phyloP scores from a whole-genome alignment of 495 filamentous ascomycete genomes.

The Tuber aestivum region DNA sequence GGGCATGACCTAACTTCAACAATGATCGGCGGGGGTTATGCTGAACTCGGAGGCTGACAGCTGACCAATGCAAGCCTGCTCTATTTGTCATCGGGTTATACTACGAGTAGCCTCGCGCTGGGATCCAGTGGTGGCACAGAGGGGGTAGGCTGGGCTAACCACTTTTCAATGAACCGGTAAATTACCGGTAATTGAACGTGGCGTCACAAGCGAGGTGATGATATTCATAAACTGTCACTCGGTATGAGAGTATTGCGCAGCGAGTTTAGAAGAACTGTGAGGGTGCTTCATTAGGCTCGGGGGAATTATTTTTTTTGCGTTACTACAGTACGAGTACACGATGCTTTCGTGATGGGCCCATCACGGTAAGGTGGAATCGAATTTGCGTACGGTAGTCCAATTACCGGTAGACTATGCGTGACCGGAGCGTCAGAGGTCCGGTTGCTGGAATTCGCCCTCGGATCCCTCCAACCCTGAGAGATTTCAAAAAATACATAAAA shows the following conservation, averaged over 20 bases:
- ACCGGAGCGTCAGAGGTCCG: not conserved
- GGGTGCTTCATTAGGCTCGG: not conserved
- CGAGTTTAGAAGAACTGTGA: not conserved
- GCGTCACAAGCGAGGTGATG: not conserved
- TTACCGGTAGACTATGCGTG: no score
- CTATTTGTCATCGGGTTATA: not conserved
- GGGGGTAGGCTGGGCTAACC: no score
- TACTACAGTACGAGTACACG: no score
- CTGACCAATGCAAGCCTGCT: not conserved
- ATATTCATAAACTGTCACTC: not conserved
- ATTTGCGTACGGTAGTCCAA: not conserved
- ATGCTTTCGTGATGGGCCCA: no score
- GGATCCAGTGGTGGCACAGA: no score
- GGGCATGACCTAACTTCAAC: not conserved
- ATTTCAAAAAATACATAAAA: not conserved
- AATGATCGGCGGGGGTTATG: not conserved
- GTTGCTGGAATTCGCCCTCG: not conserved
- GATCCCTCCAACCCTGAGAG: not conserved
- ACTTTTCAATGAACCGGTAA: no score
- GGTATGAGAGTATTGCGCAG: not conserved
- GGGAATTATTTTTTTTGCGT: not conserved
- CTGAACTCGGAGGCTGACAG: not conserved
- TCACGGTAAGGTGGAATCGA: no score
- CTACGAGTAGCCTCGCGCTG: no score
- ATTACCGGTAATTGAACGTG: not conserved